Evolutionary conservation across 2,329 filamentous ascomycete species (phyloP), one percentile per base, ranked within the genome.

Genomic region (Aspergillus transmontanensis): DNA sequence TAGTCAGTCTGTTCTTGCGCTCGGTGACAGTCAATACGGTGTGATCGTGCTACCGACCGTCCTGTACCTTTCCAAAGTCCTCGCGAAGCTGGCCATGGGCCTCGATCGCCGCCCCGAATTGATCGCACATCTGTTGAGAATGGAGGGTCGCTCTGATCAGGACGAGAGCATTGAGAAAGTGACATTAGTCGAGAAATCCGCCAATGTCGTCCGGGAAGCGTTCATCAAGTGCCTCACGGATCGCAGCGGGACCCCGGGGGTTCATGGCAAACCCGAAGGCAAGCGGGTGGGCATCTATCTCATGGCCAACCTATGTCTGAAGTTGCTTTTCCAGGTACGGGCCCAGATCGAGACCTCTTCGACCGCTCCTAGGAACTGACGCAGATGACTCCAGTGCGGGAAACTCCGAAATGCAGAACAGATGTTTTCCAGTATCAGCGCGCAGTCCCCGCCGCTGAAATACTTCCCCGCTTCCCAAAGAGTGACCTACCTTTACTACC

Each of bases 401-500:
- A 95, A 94, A 77, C 91, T 91, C 3, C 87, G 92, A 65, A 89
- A 93, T 61, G 93, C 92, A 19, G 91, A 92, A 68, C 93, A 94
- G 76, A 91, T 97, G 71, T 95, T 97, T 74, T 90, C 89, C 68
- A 96, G 95, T 73, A 94, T 97, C 67, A 89, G 89, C 57, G 89
- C 91, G 61, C 90, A 92, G 68, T 94, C 92, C 0, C 93, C 93
- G 1, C 92, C 93, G 0, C 81, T 98, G 14, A 84, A 86, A 1
- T 86, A 92, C 58, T 98, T 96, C 73, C 93, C 94, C 2, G 92
- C 92, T 26, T 86, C 90, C 6, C 92, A 98, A 75, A 88, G 93
- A 56, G 93, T 97, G 57, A 96, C 93, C 4, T 98, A 94, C 71
- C 88, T 98, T 16, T 97, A 97, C 80, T 97, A 97, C 75, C 89